Percentiles rank a stretch among this genome's conserved stretches.
Conservation (phyloP, 352 stramenopile species). For the Globisporangium spiculum region DNA sequence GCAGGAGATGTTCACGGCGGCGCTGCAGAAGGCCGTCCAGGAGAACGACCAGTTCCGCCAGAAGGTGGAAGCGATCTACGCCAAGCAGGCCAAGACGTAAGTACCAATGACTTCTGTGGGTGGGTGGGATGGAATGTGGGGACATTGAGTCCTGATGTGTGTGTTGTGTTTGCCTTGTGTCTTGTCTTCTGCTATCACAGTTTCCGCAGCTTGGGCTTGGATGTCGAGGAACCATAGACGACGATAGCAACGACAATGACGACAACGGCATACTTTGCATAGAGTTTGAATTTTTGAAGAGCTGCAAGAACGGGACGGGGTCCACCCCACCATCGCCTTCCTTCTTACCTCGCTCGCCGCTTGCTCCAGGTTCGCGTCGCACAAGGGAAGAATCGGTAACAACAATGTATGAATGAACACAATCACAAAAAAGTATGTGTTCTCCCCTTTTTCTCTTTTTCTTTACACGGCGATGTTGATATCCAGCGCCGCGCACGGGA, state of each 20-base stretch:
- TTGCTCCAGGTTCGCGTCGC: constrained; percentile 4
- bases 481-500: not conserved
- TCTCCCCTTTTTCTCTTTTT: not conserved
- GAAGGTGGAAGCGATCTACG: constrained; percentile 71
- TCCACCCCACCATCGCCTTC: not conserved
- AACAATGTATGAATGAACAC: constrained; percentile 1
- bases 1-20: constrained; percentile 59
- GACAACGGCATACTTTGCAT: constrained; percentile 4
- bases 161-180: not conserved
- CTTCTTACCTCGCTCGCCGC: not conserved
- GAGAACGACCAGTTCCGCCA: constrained; percentile 64
- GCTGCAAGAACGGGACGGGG: not conserved
- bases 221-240: constrained; percentile 47
- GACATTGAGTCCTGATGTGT: not conserved
- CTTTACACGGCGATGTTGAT: constrained; percentile 4
- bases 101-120: constrained; percentile 18
- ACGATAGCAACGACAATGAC: not conserved
- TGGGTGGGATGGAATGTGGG: not conserved
- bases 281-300: constrained; percentile 11
- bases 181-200: constrained; percentile 20
- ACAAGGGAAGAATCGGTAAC: not conserved
- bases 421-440: not conserved
- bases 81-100: constrained; percentile 63
- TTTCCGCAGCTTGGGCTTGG: constrained; percentile 68
- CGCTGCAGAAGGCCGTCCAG: constrained; percentile 64